Base-by-base conservation (phyloP, 108 stramenopile species). In the Bacterosira constricta region DNA sequence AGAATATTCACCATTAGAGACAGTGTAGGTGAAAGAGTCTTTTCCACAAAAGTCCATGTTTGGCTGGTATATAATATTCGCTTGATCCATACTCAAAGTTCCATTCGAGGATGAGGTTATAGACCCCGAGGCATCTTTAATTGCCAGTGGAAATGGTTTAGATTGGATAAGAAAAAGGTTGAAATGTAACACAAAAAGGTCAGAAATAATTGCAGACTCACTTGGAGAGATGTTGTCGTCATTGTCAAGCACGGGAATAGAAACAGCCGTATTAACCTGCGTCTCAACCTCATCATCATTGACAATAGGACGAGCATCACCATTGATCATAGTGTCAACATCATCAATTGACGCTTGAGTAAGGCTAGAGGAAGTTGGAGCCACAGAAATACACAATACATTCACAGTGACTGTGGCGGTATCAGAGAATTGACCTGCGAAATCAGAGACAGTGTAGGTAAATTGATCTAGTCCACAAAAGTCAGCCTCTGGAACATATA, bases 391-490 rank as follows among this genome's bases (percentile, higher is more conserved):
- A 59, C 69, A 70, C 17, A 60, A n/a, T 1, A 70, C 69, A 13
- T 8, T 0, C 34, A 70, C 58, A 8, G 58, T 59, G 3, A 70
- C 69, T 10, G 47, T 42, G 34, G 69, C 69, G n/a, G 69, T 53
- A 39, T 59, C 69, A 21, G 57, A 47, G 36, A 26, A 46, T 65
- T 65, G 38, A 10, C 69, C 46, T 11, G 58, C 36, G 10, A 30
- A 21, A 50, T 70, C 57, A 23, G 69, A 58, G 47, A 70, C 20
- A 10, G 69, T 70, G 58, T 70, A 70, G 1, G 69, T 39, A 44
- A 70, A 70, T 8, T 47, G 17, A 27, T 70, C 69, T 11, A 26
- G 26, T 47, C 69, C 69, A 25, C 69, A 70, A 30, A 49, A 70
- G 12, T 38, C 58, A n/a, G 31, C 1, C 18, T 49, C 23, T 29